Evolutionary conservation across 768 basidiomycete genomes (phyloP).

Genomic region (Termitomyces sp.): DNA sequence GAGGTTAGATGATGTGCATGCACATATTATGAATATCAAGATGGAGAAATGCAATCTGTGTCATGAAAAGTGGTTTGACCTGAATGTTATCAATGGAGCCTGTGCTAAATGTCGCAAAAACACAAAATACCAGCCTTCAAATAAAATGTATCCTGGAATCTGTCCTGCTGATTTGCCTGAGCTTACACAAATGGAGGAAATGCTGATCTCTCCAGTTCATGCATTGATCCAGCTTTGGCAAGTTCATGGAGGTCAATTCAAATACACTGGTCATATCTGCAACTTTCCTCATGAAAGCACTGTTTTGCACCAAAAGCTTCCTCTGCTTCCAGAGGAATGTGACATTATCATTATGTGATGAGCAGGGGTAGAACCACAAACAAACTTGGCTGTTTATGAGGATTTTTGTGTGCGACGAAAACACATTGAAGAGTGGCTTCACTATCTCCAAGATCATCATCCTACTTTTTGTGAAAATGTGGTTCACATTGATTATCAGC

Average conservation of each 20-base stretch:
- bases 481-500: slow-evolving; percentile 4
- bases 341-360: background rate
- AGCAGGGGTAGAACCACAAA: background rate
- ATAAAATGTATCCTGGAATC: slow-evolving; percentile 10
- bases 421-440: background rate
- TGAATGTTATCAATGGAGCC: slow-evolving; percentile 1
- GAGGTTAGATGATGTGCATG: too few relatives aligned
- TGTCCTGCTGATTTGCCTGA: background rate
- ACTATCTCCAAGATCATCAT: background rate
- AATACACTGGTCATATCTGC: slow-evolving; percentile 1
- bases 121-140: slow-evolving; percentile 4
- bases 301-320: background rate
- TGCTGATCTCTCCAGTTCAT: background rate
- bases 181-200: background rate
- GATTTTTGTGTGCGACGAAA: background rate
- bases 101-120: slow-evolving; percentile 6
- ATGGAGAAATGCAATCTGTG: slow-evolving; percentile 3
- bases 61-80: slow-evolving; percentile 12
- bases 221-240: background rate
- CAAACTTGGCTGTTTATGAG: background rate
- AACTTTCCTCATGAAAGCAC: slow-evolving; percentile 4
- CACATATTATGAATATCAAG: background rate
- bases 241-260: background rate
- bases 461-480: background rate
- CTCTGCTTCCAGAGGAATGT: slow-evolving; percentile 1